These are phyloP conservation scores for Baeospora myosura DNA, from an alignment of 1,284 basidiomycete genomes.

Conservation along the genomic window DNA sequence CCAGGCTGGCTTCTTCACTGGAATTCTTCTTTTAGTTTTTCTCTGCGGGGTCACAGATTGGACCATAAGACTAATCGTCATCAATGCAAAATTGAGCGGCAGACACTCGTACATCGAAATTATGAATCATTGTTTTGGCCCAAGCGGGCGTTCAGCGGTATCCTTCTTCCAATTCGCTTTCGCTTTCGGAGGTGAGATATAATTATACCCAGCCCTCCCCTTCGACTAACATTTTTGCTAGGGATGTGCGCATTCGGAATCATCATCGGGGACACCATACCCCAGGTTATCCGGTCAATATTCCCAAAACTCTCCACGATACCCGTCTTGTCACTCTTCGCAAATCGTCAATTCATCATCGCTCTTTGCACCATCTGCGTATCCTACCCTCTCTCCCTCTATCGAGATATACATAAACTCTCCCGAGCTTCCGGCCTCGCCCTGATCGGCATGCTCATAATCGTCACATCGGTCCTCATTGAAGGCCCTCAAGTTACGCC, in stretches of 20 bases:
- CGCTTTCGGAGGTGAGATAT: conserved; percentile 80
- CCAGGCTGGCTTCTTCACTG: conserved; percentile 89
- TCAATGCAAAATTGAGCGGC: conserved; percentile 95
- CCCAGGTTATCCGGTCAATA: conserved; percentile 84
- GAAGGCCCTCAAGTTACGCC: conserved; percentile 79
- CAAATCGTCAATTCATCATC: conserved; percentile 86
- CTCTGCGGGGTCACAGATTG: conserved; percentile 90
- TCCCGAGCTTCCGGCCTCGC: conserved; percentile 88
- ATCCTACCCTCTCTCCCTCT: conserved; percentile 91
- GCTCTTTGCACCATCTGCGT: conserved; percentile 78
- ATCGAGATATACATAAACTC: conserved; percentile 96
- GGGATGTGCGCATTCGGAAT: conserved; percentile 97
- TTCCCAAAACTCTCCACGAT: conserved; percentile 72
- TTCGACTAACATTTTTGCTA: conserved; percentile 18
- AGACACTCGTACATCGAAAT: conserved; percentile 92
- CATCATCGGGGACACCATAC: conserved; percentile 93
- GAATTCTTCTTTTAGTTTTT: conserved; percentile 72
- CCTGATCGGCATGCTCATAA: conserved; percentile 89
- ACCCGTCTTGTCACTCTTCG: conserved; percentile 70
- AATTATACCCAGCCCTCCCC: conserved; percentile 7
- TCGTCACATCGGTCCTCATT: conserved; percentile 82
- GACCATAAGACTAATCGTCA: conserved; percentile 93
- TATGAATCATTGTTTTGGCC: conserved; percentile 92
- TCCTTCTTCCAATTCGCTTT: conserved; percentile 98
- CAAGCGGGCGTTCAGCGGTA: conserved; percentile 81